A percentile compares a stretch with the other conserved stretches of the same genome.
Evolutionary conservation across 1,284 basidiomycete genomes (phyloP).

Genomic region (Ceratobasidium sp.): DNA sequence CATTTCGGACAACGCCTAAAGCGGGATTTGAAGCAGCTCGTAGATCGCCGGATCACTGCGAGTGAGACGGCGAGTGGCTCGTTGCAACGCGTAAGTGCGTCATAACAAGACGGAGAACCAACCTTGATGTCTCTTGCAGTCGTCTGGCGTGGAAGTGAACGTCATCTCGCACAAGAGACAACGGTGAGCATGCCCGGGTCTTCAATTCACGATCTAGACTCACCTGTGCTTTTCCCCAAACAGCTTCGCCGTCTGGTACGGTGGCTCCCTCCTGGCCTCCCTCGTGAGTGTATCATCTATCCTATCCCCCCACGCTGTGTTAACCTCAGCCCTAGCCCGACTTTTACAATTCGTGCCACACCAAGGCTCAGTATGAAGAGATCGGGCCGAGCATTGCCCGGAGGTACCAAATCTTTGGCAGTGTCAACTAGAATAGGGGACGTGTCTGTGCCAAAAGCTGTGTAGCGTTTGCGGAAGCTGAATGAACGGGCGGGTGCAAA

Average conservation of each 20-base stretch:
- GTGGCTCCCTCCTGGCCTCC: conserved; percentile 92
- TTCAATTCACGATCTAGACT: not conserved
- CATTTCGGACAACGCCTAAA: conserved; percentile 97
- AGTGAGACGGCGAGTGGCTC: conserved; percentile 82
- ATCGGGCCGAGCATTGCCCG: conserved; percentile 96
- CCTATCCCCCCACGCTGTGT: not conserved
- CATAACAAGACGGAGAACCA: not conserved
- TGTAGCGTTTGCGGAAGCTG: not conserved
- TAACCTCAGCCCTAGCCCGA: conserved; percentile 71
- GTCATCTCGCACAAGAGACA: conserved; percentile 99
- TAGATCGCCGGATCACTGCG: conserved; percentile 88
- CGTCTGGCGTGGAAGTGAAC: conserved; percentile 93
- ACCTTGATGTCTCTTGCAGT: conserved; percentile 61
- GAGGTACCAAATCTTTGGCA: conserved; percentile 94
- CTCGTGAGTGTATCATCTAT: conserved; percentile 67
- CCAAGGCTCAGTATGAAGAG: conserved; percentile 97
- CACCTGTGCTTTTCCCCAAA: conserved; percentile 46
- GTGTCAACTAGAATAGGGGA: conserved; percentile 67
- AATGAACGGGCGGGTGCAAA: conserved; percentile 19
- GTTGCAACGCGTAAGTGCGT: conserved; percentile 70
- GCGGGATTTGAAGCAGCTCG: conserved; percentile 93
- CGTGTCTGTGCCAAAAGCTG: not conserved
- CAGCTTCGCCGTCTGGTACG: conserved; percentile 98
- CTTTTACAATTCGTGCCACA: conserved; percentile 98
- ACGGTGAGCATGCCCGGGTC: conserved; percentile 62